Base-by-base conservation (phyloP, 768 basidiomycete species). In the Pholiota conissans region DNA sequence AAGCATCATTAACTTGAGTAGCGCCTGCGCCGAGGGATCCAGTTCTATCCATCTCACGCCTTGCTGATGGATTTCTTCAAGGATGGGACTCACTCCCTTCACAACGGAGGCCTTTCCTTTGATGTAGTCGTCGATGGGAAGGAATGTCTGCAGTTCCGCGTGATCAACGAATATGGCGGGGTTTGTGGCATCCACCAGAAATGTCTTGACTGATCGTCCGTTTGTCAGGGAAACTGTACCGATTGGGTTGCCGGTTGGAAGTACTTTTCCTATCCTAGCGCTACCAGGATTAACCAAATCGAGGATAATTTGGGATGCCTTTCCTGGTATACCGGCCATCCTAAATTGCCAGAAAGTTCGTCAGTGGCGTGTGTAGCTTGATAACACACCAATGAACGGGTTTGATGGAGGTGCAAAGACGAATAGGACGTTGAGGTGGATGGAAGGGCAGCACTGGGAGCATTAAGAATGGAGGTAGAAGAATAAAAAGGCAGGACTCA, bases 101-200 rank as follows among this genome's bases (percentile, higher is more conserved):
- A 67, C 54, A 3, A 64, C 57, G 8, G 70, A 54, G 30, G 71
- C 53, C 49, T 66, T 69, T 14, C 73, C 70, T 2, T 64, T 46
- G 35, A 76, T 47, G 59, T 76, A 80, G n/a, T 71, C 72, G 35
- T 67, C 71, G 39, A 81, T 63, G 20, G 74, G 69, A 42, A 83
- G 72, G 32, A 74, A 68, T 6, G 60, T 45, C 20, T 66, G 60
- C 34, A 90, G 73, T 37, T 83, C 80, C 0, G 69, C 58, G 3
- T 75, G 69, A 30, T 70, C 54, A 61, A 90, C 76, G 70, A 91
- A 85, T 14, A 91, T 81, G 5, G 84, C 86, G 0, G 89, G 89
- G 66, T 91, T 90, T 14, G 89, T 86, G 1, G 88, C 88, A 63
- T 91, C 89, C 10, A 91, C 79, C 8, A 86, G 76, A 10, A 86